A percentile compares a stretch with the other conserved stretches of the same genome.
These are phyloP conservation scores for Brettanomyces naardenensis DNA, from an alignment of 805 yeast species.

Conservation along the genomic window DNA sequence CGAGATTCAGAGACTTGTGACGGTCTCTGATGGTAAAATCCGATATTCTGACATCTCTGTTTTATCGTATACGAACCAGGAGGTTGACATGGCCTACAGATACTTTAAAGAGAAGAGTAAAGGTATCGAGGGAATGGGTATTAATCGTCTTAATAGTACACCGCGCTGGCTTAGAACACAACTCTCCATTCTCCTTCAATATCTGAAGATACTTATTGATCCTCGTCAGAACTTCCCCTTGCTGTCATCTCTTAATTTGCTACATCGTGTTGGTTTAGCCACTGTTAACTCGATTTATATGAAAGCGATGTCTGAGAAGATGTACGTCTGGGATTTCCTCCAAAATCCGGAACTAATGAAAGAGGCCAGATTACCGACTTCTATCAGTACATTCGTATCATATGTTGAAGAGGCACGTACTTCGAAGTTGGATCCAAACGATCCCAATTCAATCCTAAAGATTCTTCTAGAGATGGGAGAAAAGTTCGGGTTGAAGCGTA, in stretches of 20 bases:
- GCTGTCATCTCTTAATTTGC: slow-evolving; percentile 16
- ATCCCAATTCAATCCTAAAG: slow-evolving; percentile 31
- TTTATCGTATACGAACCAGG: slow-evolving; percentile 44
- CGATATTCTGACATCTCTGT: slow-evolving; percentile 44
- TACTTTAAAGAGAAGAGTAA: slow-evolving; percentile 23
- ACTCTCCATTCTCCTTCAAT: slow-evolving; percentile 38
- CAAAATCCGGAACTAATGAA: slow-evolving; percentile 6
- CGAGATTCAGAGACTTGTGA: slow-evolving; percentile 36
- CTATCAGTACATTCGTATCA: slow-evolving; percentile 8
- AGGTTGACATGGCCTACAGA: slow-evolving; percentile 32
- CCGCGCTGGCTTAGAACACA: slow-evolving; percentile 45
- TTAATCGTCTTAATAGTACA: slow-evolving; percentile 34
- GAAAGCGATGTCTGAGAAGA: slow-evolving; percentile 13
- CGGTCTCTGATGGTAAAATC: slow-evolving; percentile 33
- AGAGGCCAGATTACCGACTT: slow-evolving; percentile 5
- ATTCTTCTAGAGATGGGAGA: slow-evolving; percentile 26
- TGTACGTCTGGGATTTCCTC: slow-evolving; percentile 18
- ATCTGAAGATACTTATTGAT: slow-evolving; percentile 35
- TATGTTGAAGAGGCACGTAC: slow-evolving; percentile 15
- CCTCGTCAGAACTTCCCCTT: slow-evolving; percentile 21
- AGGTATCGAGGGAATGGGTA: slow-evolving; percentile 1
- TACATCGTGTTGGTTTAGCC: slow-evolving; percentile 17
- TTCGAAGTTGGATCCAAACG: slow-evolving; percentile 19
- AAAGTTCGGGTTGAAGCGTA: slow-evolving; percentile 29
- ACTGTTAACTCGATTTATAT: slow-evolving; percentile 13